Percentiles rank a stretch among this genome's conserved stretches.
These are phyloP conservation scores for Ogataea ramenticola DNA, from an alignment of 805 yeast genomes.

Conservation along the genomic window DNA sequence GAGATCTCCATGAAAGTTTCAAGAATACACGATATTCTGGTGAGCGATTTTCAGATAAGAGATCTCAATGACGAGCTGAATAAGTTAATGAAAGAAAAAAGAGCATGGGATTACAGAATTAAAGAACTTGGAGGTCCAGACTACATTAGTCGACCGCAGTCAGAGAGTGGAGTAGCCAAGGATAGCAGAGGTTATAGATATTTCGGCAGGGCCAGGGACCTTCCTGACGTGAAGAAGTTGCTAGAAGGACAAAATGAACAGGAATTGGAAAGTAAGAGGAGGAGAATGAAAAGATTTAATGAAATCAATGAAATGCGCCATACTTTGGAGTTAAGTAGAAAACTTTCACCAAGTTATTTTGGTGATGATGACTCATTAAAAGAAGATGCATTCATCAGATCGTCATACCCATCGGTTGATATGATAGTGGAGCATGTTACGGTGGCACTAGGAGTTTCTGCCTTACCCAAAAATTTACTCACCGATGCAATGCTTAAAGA, in stretches of 20 bases:
- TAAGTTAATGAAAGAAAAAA: conserved; percentile 55
- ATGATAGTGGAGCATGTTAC: conserved; percentile 8
- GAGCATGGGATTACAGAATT: conserved; percentile 75
- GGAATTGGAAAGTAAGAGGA: conserved; percentile 13
- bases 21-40: conserved; percentile 51
- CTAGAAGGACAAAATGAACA: conserved; percentile 28
- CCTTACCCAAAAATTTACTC: conserved; percentile 5
- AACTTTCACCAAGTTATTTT: conserved; percentile 31
- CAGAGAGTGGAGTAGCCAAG: neutral
- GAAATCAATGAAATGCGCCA: conserved; percentile 12
- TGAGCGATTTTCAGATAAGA: conserved; percentile 56
- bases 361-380: conserved; percentile 27
- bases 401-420: conserved; percentile 4
- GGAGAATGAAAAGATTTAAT: conserved; percentile 8
- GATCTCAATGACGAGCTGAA: conserved; percentile 73
- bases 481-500: conserved; percentile 9
- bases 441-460: conserved; percentile 9
- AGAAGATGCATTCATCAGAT: neutral
- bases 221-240: conserved; percentile 60
- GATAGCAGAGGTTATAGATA: conserved; percentile 53
- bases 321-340: conserved; percentile 17
- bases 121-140: conserved; percentile 69
- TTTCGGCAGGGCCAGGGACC: conserved; percentile 77
- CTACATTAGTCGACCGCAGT: conserved; percentile 27
- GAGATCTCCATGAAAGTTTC: conserved; percentile 60